These are phyloP conservation scores for Alternaria atra DNA, from an alignment of 2,329 filamentous ascomycete genomes.

Conservation along the genomic window DNA sequence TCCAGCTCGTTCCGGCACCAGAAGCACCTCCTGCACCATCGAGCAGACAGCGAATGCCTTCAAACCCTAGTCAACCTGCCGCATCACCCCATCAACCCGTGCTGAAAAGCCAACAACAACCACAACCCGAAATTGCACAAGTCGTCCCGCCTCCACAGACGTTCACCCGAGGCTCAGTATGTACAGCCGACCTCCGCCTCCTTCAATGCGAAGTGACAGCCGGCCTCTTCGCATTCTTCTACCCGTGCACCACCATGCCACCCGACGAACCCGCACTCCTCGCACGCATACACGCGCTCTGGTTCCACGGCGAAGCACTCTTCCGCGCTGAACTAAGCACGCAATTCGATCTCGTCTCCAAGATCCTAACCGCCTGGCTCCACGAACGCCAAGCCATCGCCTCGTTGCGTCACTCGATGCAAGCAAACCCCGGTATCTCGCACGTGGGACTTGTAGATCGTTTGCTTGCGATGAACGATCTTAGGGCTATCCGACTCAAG, in stretches of 20 bases:
- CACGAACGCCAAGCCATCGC: conserved; percentile 43
- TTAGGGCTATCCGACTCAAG: conserved; percentile 45
- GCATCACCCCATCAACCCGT: conserved; percentile 25
- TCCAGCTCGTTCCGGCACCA: conserved; percentile 29
- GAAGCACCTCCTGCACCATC: conserved; percentile 17
- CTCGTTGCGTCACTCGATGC: conserved; percentile 35
- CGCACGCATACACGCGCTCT: conserved; percentile 38
- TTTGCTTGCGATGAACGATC: conserved; percentile 46
- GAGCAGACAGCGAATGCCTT: conserved; percentile 14
- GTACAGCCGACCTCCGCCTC: conserved; percentile 31
- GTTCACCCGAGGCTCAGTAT: conserved; percentile 11
- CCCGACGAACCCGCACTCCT: conserved; percentile 39
- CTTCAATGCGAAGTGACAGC: conserved; percentile 46
- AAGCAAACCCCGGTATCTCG: conserved; percentile 33
- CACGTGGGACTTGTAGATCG: conserved; percentile 42
- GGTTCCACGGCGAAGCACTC: conserved; percentile 35
- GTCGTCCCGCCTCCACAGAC: conserved; percentile 4
- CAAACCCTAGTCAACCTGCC: conserved; percentile 14
- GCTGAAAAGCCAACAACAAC: conserved; percentile 36
- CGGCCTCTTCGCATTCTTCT: conserved; percentile 43
- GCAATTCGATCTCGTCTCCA: conserved; percentile 39
- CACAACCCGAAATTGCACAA: conserved; percentile 23
- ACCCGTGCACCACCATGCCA: conserved; percentile 32
- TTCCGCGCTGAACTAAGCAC: conserved; percentile 39
- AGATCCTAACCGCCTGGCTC: conserved; percentile 44